Evolutionary conservation across 805 yeast species (phyloP).

Genomic region (Candida wancherniae): DNA sequence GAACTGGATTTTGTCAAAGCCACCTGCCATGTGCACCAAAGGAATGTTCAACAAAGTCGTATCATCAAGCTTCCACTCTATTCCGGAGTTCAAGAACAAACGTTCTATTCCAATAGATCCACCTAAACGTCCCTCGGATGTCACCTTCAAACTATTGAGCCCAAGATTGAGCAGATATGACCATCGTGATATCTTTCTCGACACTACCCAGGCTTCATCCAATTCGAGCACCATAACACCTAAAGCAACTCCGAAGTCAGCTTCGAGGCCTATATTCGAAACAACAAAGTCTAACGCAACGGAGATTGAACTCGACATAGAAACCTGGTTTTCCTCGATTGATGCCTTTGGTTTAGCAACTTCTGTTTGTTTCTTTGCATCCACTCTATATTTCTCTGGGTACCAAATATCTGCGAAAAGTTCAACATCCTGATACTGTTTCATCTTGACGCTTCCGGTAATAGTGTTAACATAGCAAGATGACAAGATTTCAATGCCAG

Average conservation of each 20-base stretch:
- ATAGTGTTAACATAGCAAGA: constrained; percentile 53
- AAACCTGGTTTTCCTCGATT: too few relatives aligned
- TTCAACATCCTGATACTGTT: constrained; percentile 82
- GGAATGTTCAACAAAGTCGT: constrained; percentile 54
- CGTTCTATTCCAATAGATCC: constrained; percentile 54
- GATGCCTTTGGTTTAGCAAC: too few relatives aligned
- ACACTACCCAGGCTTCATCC: constrained; percentile 62
- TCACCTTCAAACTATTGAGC: constrained; percentile 45
- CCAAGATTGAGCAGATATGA: constrained; percentile 67
- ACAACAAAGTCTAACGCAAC: constrained; percentile 64
- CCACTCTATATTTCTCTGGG: constrained; percentile 27
- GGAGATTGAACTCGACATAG: constrained; percentile 60
- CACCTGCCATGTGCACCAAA: constrained; percentile 55
- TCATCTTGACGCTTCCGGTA: constrained; percentile 62
- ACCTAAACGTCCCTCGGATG: constrained; percentile 74
- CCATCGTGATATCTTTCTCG: constrained; percentile 63
- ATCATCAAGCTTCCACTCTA: constrained; percentile 57
- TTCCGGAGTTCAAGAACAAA: constrained; percentile 55
- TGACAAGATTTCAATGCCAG: constrained; percentile 39
- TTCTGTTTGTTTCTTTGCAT: neutral
- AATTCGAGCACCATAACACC: constrained; percentile 58
- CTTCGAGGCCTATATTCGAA: constrained; percentile 45
- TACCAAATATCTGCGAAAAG: constrained; percentile 81
- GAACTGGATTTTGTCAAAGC: constrained; percentile 50
- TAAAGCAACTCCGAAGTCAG: constrained; percentile 80